Conservation (phyloP, 352 stramenopile genomes). For the Globisporangium apiculatum region DNA sequence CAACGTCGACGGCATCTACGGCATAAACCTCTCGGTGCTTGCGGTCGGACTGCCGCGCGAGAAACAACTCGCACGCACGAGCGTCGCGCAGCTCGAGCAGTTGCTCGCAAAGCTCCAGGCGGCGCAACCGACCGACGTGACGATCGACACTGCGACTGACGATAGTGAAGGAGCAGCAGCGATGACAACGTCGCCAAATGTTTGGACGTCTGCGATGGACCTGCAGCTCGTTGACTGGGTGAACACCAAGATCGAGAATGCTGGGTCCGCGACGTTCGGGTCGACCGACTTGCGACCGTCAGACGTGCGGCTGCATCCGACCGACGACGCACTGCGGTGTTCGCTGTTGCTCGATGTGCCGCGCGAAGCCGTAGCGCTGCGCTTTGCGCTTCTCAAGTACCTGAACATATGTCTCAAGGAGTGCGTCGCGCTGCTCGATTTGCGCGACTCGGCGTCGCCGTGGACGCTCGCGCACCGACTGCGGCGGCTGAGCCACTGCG, state of each 20-base stretch:
- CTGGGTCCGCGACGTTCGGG: constrained; percentile 16
- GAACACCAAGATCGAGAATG: constrained; percentile 65
- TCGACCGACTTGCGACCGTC: constrained; percentile 63
- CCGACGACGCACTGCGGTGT: constrained; percentile 66
- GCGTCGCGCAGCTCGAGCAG: constrained; percentile 25
- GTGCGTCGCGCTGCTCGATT: constrained; percentile 63
- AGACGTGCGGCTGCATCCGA: constrained; percentile 64
- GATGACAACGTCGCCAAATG: not conserved
- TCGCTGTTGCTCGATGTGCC: constrained; percentile 53
- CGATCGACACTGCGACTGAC: not conserved
- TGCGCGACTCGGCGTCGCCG: constrained; percentile 58
- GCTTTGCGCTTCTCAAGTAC: constrained; percentile 79
- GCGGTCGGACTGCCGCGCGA: constrained; percentile 54
- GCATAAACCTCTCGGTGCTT: constrained; percentile 48
- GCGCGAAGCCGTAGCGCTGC: constrained; percentile 53
- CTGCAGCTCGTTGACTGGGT: constrained; percentile 84
- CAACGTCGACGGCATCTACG: constrained; percentile 49
- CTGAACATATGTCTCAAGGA: constrained; percentile 68
- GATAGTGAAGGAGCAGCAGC: not conserved
- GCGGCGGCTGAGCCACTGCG: constrained; percentile 68
- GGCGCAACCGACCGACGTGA: not conserved
- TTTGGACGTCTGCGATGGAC: constrained; percentile 72
- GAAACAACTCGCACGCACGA: constrained; percentile 50
- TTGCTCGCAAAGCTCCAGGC: constrained; percentile 24
- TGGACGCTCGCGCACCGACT: constrained; percentile 75